Evolutionary conservation across 192 early-diverging fungal species (phyloP), one percentile per base, ranked within the genome.

Genomic region (Phlyctochytrium arcticum): DNA sequence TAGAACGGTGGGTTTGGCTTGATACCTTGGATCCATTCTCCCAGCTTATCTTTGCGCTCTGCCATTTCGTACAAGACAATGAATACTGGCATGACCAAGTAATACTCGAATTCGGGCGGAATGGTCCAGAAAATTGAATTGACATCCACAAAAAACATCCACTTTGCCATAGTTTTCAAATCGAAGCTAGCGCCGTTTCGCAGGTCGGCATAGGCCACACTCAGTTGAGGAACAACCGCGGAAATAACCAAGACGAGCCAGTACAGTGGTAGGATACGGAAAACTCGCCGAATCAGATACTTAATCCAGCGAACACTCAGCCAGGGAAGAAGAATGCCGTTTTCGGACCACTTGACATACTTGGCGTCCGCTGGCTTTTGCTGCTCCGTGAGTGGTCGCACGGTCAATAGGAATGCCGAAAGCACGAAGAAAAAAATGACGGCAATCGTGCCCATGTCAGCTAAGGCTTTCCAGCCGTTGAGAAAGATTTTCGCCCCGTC

Each of bases 81-180:
- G 37, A 58, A 66, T 4, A 71, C 53, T 7, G 70, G 70, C 50
- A 66, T 58, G 24, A 71, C 44, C 17, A 71, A 48, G 44, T 71
- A 71, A 34, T 67, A 71, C 54, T 71, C 70, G 63, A 71, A 71
- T 50, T 71, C 70, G 36, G 70, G 70, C 3, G 70, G 70, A 60
- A 71, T 71, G 29, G 70, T 66, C 70, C 70, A 71, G 57, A 71
- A 71, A 44, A 71, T 71, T 24, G 55, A 60, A 24, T 71, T 65
- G 34, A 71, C 70, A 29, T 71, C 65, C 54, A 39, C 23, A 33
- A 71, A 71, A 29, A 71, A 60, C 9, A 42, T 48, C 15, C 66
- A 71, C 15, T 37, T 36, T 21, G 66, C n/a, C 9, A 53, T 48
- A 30, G 39, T 58, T 9, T 15, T 10, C 56, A 42, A 68, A 15